These are phyloP conservation scores for Penicillium sp. DNA, from an alignment of 2,329 filamentous ascomycete genomes.

Conservation along the genomic window DNA sequence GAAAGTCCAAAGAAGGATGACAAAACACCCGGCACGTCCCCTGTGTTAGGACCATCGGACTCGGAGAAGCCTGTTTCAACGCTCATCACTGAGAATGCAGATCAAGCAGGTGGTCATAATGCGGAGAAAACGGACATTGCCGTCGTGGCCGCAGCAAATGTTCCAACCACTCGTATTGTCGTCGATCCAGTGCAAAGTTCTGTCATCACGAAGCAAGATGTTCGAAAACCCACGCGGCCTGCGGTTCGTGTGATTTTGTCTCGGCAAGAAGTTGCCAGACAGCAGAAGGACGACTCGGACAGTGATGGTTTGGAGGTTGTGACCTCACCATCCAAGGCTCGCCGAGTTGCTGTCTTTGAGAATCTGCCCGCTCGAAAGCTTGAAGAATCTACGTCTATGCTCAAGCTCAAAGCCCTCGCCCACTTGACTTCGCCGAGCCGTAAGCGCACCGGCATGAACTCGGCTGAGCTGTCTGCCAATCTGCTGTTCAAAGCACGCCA, in stretches of 20 bases:
- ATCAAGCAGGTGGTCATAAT: slow-evolving; percentile 1
- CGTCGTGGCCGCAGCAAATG: slow-evolving; percentile 33
- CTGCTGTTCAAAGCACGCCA: slow-evolving; percentile 67
- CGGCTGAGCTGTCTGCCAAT: slow-evolving; percentile 60
- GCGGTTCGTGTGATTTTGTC: slow-evolving; percentile 38
- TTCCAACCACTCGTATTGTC: slow-evolving; percentile 19
- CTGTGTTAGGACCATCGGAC: slow-evolving; percentile 29
- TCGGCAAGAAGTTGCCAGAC: slow-evolving; percentile 31
- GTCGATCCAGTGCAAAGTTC: slow-evolving; percentile 7
- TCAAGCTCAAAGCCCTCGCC: slow-evolving; percentile 66
- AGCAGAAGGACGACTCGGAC: slow-evolving; percentile 41
- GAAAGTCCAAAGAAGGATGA: slow-evolving; percentile 39
- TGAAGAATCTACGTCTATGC: slow-evolving; percentile 56
- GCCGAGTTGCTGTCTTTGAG: slow-evolving; percentile 60
- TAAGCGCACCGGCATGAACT: slow-evolving; percentile 56
- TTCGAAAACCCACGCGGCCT: slow-evolving; percentile 21
- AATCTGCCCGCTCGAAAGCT: slow-evolving; percentile 57
- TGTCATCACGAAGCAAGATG: slow-evolving; percentile 18
- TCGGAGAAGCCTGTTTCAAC: slow-evolving; percentile 4
- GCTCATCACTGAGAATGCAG: background rate
- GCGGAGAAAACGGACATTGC: slow-evolving; percentile 30
- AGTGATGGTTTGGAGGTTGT: slow-evolving; percentile 59
- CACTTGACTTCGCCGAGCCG: slow-evolving; percentile 57
- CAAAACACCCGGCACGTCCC: slow-evolving; percentile 68
- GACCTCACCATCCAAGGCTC: slow-evolving; percentile 38